Percentiles rank a stretch among this genome's conserved stretches.
These are phyloP conservation scores for Rhizoclosmatium globosum DNA, from an alignment of 192 early-diverging fungal genomes.

Conservation along the genomic window DNA sequence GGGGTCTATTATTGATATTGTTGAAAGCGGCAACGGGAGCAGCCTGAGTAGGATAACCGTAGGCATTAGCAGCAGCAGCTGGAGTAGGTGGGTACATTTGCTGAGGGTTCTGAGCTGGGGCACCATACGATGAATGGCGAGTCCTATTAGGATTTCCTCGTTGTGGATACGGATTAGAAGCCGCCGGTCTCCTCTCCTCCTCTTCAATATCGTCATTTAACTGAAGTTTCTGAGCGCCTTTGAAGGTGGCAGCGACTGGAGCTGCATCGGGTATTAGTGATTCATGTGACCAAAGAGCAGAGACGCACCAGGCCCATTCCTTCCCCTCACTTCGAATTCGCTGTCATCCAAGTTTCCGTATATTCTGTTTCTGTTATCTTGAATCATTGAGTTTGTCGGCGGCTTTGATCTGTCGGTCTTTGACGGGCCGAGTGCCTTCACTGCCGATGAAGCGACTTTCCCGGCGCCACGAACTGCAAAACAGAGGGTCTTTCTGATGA, in stretches of 20 bases:
- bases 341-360: not conserved
- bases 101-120: not conserved
- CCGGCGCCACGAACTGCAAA: not conserved
- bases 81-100: not conserved
- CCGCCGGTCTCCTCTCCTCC: not conserved
- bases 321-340: not conserved
- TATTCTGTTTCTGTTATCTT: not conserved
- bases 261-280: not conserved
- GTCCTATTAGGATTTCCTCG: not conserved
- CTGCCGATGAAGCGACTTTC: not conserved
- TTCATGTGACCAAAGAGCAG: not conserved
- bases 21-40: not conserved
- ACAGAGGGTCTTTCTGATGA: constrained; percentile 7
- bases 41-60: not conserved
- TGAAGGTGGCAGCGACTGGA: constrained; percentile 1
- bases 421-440: not conserved
- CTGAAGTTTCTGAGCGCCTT: constrained; percentile 8
- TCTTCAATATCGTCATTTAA: not conserved
- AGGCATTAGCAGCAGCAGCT: not conserved
- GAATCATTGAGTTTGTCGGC: not conserved
- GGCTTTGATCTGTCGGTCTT: not conserved
- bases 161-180: not conserved
- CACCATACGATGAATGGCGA: not conserved
- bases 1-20: not conserved
- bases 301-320: constrained; percentile 2